A percentile compares a stretch with the other conserved stretches of the same genome.
Evolutionary conservation across 2,329 filamentous ascomycete species (phyloP).

Genomic region (Neofusicoccum ribis): DNA sequence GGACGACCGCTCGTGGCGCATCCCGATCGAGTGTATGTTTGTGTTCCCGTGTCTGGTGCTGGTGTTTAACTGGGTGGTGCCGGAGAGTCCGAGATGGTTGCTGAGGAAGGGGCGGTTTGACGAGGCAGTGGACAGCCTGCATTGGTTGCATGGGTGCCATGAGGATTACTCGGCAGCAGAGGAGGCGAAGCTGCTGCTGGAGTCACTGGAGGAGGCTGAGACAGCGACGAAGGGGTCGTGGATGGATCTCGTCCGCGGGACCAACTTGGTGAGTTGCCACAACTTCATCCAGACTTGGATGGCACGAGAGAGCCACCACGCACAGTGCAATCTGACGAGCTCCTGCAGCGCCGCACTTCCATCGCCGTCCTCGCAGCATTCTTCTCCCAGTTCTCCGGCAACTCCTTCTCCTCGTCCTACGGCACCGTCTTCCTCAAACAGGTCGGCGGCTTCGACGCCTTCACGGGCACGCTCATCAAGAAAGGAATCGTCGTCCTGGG

Average conservation of each 20-base stretch:
- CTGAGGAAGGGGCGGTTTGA: slow-evolving; percentile 18
- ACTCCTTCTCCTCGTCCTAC: slow-evolving; percentile 24
- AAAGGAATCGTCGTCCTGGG: neutral
- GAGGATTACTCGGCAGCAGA: neutral
- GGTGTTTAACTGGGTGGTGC: neutral
- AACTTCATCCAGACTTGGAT: neutral
- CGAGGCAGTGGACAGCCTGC: neutral
- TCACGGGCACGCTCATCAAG: slow-evolving; percentile 20
- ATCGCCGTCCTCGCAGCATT: slow-evolving; percentile 21
- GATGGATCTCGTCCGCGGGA: neutral
- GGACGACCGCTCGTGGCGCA: slow-evolving; percentile 15
- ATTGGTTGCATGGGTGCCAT: neutral
- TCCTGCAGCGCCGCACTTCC: slow-evolving; percentile 15
- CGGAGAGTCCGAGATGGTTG: slow-evolving; percentile 2
- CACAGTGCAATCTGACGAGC: neutral
- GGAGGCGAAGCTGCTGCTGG: neutral
- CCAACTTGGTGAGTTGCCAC: neutral
- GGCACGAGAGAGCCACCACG: no score
- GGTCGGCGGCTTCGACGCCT: slow-evolving; percentile 22
- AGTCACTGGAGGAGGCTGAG: neutral
- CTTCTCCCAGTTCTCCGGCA: slow-evolving; percentile 25
- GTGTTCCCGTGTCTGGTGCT: slow-evolving; percentile 18
- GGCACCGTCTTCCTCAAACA: slow-evolving; percentile 25
- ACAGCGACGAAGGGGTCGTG: neutral
- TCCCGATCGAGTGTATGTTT: slow-evolving; percentile 19